Evolutionary conservation across 2,329 filamentous ascomycete genomes (phyloP).

Genomic region (Colletotrichum sp.): DNA sequence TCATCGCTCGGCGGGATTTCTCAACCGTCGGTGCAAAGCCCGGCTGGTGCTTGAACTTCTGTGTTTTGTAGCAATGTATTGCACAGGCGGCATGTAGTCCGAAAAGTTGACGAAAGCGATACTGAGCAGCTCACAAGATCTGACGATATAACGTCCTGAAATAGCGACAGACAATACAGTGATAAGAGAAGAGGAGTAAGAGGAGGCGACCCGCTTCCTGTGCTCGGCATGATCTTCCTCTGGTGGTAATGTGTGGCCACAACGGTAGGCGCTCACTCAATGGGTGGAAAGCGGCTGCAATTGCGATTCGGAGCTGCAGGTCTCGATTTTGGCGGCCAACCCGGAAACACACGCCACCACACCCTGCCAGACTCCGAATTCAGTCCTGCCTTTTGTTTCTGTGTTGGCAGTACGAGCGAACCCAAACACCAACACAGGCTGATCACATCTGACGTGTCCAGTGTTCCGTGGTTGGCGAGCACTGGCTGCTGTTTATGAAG

Average conservation of each 20-base stretch:
- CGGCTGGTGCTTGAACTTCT: neutral
- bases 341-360: slow-evolving; percentile 17
- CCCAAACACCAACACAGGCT: neutral
- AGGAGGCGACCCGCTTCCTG: neutral
- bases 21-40: neutral
- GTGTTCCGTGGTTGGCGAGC: neutral
- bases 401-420: slow-evolving; percentile 10
- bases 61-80: neutral
- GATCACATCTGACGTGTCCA: slow-evolving; percentile 19
- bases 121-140: neutral
- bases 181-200: neutral
- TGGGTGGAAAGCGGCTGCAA: slow-evolving; percentile 18
- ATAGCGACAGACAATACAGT: neutral
- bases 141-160: neutral
- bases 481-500: neutral
- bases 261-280: neutral
- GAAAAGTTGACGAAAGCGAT: neutral
- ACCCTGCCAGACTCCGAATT: neutral
- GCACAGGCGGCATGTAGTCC: neutral
- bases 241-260: neutral
- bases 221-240: neutral
- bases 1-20: neutral
- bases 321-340: slow-evolving; percentile 18
- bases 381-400: neutral
- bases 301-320: slow-evolving; percentile 22